Conservation (phyloP, 495 filamentous ascomycete genomes). For the Penicillium paxilli region DNA sequence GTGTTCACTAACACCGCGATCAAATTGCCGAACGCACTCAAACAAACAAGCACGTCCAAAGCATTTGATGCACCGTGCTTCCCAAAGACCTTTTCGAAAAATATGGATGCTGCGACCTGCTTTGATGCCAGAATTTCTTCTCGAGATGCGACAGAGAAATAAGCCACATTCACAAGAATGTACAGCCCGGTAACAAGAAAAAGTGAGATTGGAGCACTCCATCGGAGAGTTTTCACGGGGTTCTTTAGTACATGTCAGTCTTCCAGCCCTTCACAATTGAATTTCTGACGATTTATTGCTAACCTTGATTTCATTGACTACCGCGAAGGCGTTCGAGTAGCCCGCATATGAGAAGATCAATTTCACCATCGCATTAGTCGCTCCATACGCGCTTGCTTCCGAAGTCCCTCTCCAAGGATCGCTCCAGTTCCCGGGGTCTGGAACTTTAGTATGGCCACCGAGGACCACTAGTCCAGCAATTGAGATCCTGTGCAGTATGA, state of each 20-base stretch:
- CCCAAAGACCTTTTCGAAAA: slow-evolving; percentile 63
- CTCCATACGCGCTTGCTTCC: slow-evolving; percentile 50
- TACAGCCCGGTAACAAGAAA: slow-evolving; percentile 54
- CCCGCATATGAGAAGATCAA: slow-evolving; percentile 65
- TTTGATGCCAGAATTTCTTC: slow-evolving; percentile 51
- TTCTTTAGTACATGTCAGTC: slow-evolving; percentile 36
- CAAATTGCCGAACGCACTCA: slow-evolving; percentile 66
- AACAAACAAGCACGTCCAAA: slow-evolving; percentile 60
- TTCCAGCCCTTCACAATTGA: not conserved
- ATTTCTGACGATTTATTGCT: not conserved
- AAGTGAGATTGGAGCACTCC: slow-evolving; percentile 52
- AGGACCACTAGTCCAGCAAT: slow-evolving; percentile 63
- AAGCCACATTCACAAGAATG: slow-evolving; percentile 62
- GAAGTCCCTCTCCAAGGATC: slow-evolving; percentile 56
- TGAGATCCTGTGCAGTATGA: slow-evolving; percentile 35
- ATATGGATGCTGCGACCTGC: slow-evolving; percentile 56
- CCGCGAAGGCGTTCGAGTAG: slow-evolving; percentile 61
- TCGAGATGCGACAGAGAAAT: slow-evolving; percentile 59
- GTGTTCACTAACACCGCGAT: slow-evolving; percentile 58
- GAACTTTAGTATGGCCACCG: slow-evolving; percentile 55
- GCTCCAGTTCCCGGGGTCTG: slow-evolving; percentile 59
- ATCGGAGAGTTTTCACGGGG: slow-evolving; percentile 56
- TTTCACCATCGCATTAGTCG: slow-evolving; percentile 60
- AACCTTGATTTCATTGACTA: slow-evolving; percentile 66
- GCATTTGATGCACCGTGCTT: slow-evolving; percentile 46